Evolutionary conservation across 2,329 filamentous ascomycete genomes (phyloP).

Genomic region (Ustilaginoidea virens): DNA sequence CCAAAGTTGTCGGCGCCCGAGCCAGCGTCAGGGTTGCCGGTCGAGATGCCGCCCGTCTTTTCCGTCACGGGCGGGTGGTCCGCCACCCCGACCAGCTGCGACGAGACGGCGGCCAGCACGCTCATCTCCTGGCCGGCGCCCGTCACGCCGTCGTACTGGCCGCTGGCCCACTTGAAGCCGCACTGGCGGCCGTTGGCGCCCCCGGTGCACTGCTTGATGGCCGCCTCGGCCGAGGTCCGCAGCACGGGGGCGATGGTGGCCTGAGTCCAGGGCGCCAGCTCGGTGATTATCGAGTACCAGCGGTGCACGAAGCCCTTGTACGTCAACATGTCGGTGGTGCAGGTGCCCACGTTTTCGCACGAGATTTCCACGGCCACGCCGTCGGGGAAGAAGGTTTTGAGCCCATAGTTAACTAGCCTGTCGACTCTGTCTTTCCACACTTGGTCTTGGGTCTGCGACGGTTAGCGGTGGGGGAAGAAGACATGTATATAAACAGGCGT

Average conservation of each 20-base stretch:
- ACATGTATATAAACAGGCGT: too few relatives aligned
- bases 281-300: slow-evolving; percentile 31
- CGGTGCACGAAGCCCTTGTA: slow-evolving; percentile 41
- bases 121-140: slow-evolving; percentile 40
- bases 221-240: slow-evolving; percentile 29
- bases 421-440: slow-evolving; percentile 37
- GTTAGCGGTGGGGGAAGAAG: too few relatives aligned
- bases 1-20: too few relatives aligned
- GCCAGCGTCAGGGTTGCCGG: too few relatives aligned
- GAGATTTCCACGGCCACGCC: slow-evolving; percentile 44
- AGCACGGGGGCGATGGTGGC: slow-evolving; percentile 29
- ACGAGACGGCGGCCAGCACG: too few relatives aligned
- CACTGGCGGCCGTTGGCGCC: slow-evolving; percentile 28
- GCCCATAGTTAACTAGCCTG: slow-evolving; percentile 29
- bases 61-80: too few relatives aligned
- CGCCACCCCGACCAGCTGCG: too few relatives aligned
- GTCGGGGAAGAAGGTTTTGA: slow-evolving; percentile 32
- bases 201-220: slow-evolving; percentile 31
- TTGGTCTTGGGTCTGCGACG: slow-evolving; percentile 10
- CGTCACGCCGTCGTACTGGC: slow-evolving; percentile 30
- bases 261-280: slow-evolving; percentile 32
- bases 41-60: too few relatives aligned
- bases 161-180: slow-evolving; percentile 31
- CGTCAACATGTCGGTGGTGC: slow-evolving; percentile 40
- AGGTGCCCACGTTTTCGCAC: slow-evolving; percentile 33